phyloP scores from a whole-genome alignment of 2,329 filamentous ascomycete species.

The Arthroderma uncinatum region DNA sequence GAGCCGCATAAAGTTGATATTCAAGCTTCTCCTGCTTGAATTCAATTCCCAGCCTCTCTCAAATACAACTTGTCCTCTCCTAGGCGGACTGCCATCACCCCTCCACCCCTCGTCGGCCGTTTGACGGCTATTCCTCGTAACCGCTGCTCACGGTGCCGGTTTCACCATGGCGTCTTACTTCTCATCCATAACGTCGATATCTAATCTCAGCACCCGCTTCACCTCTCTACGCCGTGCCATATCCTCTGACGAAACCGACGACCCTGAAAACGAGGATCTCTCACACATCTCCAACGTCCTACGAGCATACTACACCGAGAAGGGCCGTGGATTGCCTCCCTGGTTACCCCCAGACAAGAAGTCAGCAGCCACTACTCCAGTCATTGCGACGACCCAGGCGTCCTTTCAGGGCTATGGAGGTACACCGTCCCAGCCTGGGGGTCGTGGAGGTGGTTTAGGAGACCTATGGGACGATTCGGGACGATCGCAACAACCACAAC shows the following conservation, averaged over 20 bases:
- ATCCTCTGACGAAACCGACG: slow-evolving; percentile 32
- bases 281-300: slow-evolving; percentile 91
- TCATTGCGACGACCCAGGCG: slow-evolving; percentile 41
- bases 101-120: neutral
- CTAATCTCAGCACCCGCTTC: slow-evolving; percentile 47
- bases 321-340: slow-evolving; percentile 64
- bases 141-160: slow-evolving; percentile 7
- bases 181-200: slow-evolving; percentile 48
- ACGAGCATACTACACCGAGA: slow-evolving; percentile 84
- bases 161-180: slow-evolving; percentile 66
- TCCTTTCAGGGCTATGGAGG: slow-evolving; percentile 36
- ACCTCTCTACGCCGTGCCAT: slow-evolving; percentile 44
- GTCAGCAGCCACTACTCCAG: slow-evolving; percentile 44
- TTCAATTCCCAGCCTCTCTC: neutral
- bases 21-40: neutral
- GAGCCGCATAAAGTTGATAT: neutral
- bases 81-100: neutral
- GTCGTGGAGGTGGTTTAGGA: slow-evolving; percentile 40
- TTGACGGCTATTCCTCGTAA: slow-evolving; percentile 12
- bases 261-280: slow-evolving; percentile 58
- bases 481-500: slow-evolving; percentile 17
- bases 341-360: slow-evolving; percentile 93
- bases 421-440: slow-evolving; percentile 21
- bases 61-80: neutral
- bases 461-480: slow-evolving; percentile 48